These are phyloP conservation scores for Naganishia sp. DNA, from an alignment of 1,284 basidiomycete species.

Conservation along the genomic window DNA sequence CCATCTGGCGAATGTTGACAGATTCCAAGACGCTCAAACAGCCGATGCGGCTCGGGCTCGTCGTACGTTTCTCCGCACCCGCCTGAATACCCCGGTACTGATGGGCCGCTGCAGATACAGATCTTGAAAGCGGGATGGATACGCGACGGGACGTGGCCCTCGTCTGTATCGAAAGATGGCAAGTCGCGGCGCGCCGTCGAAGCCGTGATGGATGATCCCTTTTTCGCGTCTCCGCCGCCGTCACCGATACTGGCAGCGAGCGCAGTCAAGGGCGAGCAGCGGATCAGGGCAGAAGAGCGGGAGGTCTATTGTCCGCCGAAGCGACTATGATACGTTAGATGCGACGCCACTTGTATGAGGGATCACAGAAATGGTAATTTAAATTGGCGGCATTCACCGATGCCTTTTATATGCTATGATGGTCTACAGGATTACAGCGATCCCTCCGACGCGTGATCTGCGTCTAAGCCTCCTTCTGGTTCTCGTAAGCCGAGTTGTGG, in stretches of 20 bases:
- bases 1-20: constrained; percentile 41
- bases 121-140: constrained; percentile 50
- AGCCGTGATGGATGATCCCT: constrained; percentile 30
- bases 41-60: constrained; percentile 45
- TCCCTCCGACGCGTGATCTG: background rate
- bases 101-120: constrained; percentile 43
- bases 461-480: constrained; percentile 8
- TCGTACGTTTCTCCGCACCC: constrained; percentile 44
- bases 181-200: constrained; percentile 14
- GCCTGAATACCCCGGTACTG: background rate
- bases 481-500: constrained; percentile 26
- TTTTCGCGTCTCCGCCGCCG: constrained; percentile 28
- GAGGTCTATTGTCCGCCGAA: constrained; percentile 17
- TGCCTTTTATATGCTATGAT: constrained; percentile 25
- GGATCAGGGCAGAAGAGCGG: background rate
- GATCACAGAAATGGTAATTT: background rate
- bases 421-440: background rate
- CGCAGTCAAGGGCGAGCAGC: background rate
- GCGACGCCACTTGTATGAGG: background rate
- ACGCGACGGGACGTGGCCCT: constrained; percentile 52
- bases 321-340: background rate
- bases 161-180: constrained; percentile 23
- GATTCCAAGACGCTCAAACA: constrained; percentile 42
- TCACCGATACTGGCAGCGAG: background rate
- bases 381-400: constrained; percentile 6